A percentile compares a stretch with the other conserved stretches of the same genome.
phyloP scores from a whole-genome alignment of 129 eudicot genomes.

The Cynara cardunculus region DNA sequence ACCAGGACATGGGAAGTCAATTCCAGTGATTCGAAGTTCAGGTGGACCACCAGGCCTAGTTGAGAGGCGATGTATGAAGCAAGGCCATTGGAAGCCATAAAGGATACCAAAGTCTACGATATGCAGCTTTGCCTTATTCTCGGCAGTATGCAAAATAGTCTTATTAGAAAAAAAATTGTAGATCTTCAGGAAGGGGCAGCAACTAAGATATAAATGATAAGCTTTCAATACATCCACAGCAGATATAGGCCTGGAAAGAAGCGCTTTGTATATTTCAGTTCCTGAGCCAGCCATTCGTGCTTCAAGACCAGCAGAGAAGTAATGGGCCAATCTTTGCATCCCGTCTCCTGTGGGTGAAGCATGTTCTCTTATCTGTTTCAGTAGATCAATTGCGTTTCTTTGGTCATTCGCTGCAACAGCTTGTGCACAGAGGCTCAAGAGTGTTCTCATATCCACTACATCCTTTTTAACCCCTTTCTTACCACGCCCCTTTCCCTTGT shows the following conservation, averaged over 20 bases:
- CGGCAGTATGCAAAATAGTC: constrained; percentile 46
- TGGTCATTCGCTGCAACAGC: constrained; percentile 65
- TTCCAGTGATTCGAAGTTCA: constrained; percentile 71
- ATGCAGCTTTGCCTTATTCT: constrained; percentile 48
- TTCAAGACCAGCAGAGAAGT: constrained; percentile 71
- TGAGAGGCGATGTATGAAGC: constrained; percentile 68
- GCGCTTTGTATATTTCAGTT: constrained; percentile 48
- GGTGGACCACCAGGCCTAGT: constrained; percentile 77
- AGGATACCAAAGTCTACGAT: constrained; percentile 70
- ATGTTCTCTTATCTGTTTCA: constrained; percentile 66
- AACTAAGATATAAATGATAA: constrained; percentile 63
- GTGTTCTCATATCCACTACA: constrained; percentile 67
- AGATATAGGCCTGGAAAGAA: constrained; percentile 40
- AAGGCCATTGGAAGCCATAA: constrained; percentile 89
- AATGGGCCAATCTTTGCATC: constrained; percentile 78
- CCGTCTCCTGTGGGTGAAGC: constrained; percentile 78
- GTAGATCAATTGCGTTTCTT: constrained; percentile 51
- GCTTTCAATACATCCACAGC: constrained; percentile 75
- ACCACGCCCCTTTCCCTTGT: constrained; percentile 48
- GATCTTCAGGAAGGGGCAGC: constrained; percentile 60
- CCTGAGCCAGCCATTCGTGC: constrained; percentile 88
- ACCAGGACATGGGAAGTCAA: constrained; percentile 72
- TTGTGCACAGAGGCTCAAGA: constrained; percentile 74
- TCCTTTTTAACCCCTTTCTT: constrained; percentile 54
- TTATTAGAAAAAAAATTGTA: constrained; percentile 69